Evolutionary conservation across 192 early-diverging fungal genomes (phyloP).

Genomic region (Coemansia sp.): DNA sequence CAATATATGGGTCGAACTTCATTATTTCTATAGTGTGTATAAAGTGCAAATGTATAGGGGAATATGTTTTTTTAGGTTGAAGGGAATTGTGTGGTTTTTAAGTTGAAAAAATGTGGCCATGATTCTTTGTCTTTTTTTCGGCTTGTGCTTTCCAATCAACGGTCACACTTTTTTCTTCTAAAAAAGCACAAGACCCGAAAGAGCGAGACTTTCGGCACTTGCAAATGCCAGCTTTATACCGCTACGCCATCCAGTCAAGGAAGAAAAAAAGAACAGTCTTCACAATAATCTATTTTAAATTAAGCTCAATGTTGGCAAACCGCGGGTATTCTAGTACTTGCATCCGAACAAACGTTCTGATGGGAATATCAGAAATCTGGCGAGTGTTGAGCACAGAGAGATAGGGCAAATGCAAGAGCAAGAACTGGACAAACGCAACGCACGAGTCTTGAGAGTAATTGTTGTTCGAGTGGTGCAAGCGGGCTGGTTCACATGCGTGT

Average conservation of each 20-base stretch:
- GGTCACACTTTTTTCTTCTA: background rate
- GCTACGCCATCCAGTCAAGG: background rate
- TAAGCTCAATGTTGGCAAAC: background rate
- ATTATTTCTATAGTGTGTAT: no score
- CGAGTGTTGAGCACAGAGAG: background rate
- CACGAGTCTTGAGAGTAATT: background rate
- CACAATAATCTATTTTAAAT: background rate
- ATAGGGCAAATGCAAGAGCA: background rate
- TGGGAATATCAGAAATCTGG: background rate
- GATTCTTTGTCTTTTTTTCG: background rate
- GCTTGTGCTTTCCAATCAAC: background rate
- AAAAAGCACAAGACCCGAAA: background rate
- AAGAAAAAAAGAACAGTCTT: background rate
- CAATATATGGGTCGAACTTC: no score
- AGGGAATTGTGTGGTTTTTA: background rate
- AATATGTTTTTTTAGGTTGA: no score
- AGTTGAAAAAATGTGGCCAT: background rate
- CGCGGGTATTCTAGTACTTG: background rate
- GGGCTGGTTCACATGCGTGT: background rate
- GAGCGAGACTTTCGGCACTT: conserved; percentile 2
- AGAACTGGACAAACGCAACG: background rate
- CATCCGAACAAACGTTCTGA: background rate
- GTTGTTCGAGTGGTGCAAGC: no score
- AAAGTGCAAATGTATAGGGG: no score
- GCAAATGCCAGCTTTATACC: background rate